Conservation (phyloP, 2,329 filamentous ascomycete genomes). For the Trichophyton schoenleinii region DNA sequence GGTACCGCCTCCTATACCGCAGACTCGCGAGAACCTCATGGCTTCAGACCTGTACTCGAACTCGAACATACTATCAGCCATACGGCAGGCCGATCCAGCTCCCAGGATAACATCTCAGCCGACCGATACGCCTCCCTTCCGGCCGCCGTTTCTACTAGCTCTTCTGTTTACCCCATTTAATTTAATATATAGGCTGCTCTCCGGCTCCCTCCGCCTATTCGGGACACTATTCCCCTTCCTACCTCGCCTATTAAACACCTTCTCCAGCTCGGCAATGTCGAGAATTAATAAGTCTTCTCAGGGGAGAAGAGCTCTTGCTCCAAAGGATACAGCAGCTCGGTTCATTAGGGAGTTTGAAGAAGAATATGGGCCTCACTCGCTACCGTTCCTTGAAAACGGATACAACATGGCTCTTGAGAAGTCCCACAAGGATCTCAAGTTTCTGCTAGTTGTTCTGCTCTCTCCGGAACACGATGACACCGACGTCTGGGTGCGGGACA, state of each 20-base stretch:
- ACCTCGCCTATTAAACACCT: conserved; percentile 45
- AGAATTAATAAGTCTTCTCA: conserved; percentile 44
- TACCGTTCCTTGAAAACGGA: conserved; percentile 76
- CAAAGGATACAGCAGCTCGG: conserved; percentile 73
- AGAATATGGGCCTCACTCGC: conserved; percentile 56
- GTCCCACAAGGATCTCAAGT: conserved; percentile 83
- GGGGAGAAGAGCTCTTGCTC: conserved; percentile 63
- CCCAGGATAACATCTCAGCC: conserved; percentile 73
- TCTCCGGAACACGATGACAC: conserved; percentile 95
- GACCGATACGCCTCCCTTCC: conserved; percentile 50
- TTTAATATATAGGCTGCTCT: conserved; percentile 59
- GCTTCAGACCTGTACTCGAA: conserved; percentile 44
- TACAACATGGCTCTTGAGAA: conserved; percentile 85
- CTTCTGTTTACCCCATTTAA: conserved; percentile 72
- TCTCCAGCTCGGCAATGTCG: conserved; percentile 38
- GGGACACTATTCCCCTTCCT: conserved; percentile 71
- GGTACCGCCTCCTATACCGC: conserved; percentile 48
- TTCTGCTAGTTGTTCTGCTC: conserved; percentile 73
- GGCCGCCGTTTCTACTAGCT: conserved; percentile 62
- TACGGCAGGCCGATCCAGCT: conserved; percentile 48
- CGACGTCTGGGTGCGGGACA: conserved; percentile 65
- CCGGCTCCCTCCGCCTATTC: conserved; percentile 55
- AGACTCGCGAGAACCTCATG: conserved; percentile 55
- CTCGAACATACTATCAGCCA: conserved; percentile 22
- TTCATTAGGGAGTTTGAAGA: conserved; percentile 93